Evolutionary conservation across 768 basidiomycete species (phyloP).

Genomic region (Pleurotus tuber-regium): DNA sequence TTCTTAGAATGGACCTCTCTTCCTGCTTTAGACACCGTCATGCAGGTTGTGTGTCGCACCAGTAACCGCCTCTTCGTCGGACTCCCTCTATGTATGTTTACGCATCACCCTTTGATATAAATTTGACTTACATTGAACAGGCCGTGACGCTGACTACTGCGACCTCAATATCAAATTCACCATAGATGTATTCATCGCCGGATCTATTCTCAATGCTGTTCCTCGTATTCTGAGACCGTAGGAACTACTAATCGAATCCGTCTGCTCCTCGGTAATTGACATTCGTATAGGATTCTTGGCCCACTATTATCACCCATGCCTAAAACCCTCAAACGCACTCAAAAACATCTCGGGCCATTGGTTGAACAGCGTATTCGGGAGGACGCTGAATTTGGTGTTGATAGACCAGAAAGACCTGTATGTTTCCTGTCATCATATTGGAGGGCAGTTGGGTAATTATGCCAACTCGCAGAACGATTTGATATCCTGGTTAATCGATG

Average conservation of each 20-base stretch:
- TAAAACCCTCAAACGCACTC: neutral
- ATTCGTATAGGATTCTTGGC: constrained; percentile 9
- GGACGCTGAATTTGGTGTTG: constrained; percentile 8
- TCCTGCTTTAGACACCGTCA: neutral
- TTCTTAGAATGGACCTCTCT: constrained; percentile 2
- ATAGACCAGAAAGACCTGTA: constrained; percentile 14
- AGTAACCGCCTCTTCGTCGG: constrained; percentile 11
- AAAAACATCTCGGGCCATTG: constrained; percentile 14
- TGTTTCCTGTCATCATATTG: neutral
- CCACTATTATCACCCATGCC: constrained; percentile 11
- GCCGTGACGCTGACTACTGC: constrained; percentile 25
- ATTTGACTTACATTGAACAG: constrained; percentile 12
- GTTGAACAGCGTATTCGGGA: constrained; percentile 1
- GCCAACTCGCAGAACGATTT: constrained; percentile 35
- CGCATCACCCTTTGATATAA: neutral
- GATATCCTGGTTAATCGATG: constrained; percentile 40
- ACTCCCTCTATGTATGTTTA: constrained; percentile 1
- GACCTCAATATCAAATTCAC: constrained; percentile 31
- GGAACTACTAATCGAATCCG: constrained; percentile 6
- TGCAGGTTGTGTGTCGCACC: constrained; percentile 6
- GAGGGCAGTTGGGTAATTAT: neutral
- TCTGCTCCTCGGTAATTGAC: neutral
- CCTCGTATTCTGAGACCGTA: constrained; percentile 34
- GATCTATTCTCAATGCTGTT: constrained; percentile 25
- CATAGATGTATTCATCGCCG: constrained; percentile 24